phyloP scores from a whole-genome alignment of 1,284 basidiomycete species.

The Cystobasidium sp. region DNA sequence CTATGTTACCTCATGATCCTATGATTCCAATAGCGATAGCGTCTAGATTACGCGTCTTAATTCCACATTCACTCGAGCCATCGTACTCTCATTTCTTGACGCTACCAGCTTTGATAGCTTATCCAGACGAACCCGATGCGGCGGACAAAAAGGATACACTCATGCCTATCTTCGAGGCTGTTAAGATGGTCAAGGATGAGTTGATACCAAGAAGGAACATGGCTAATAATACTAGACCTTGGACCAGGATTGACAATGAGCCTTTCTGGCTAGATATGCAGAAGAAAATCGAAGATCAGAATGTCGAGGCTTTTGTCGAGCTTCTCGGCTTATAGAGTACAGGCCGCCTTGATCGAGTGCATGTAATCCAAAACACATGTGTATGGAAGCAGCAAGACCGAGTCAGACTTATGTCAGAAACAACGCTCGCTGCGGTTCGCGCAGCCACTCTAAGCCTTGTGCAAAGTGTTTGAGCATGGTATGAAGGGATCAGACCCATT shows the following conservation, averaged over 20 bases:
- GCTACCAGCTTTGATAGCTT: neutral
- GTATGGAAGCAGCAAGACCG: too few relatives aligned
- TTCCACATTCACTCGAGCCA: neutral
- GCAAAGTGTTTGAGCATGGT: too few relatives aligned
- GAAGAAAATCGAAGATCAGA: neutral
- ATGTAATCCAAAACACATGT: too few relatives aligned
- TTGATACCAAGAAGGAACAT: neutral
- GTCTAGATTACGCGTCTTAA: neutral
- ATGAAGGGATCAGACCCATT: too few relatives aligned
- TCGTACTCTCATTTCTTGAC: neutral
- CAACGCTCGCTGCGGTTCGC: too few relatives aligned
- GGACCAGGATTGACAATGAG: neutral
- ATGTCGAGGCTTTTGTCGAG: neutral
- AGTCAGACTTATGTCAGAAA: too few relatives aligned
- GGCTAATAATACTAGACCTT: neutral
- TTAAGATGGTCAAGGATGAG: constrained; percentile 5
- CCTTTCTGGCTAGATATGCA: neutral
- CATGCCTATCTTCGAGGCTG: constrained; percentile 3
- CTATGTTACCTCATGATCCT: constrained; percentile 4
- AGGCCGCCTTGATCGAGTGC: too few relatives aligned
- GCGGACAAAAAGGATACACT: neutral
- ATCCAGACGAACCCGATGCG: constrained; percentile 9
- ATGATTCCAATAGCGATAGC: neutral
- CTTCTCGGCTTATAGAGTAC: neutral
- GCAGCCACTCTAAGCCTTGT: too few relatives aligned